phyloP scores from a whole-genome alignment of 164 flowering plant species.

The Nymphaea colorata region DNA sequence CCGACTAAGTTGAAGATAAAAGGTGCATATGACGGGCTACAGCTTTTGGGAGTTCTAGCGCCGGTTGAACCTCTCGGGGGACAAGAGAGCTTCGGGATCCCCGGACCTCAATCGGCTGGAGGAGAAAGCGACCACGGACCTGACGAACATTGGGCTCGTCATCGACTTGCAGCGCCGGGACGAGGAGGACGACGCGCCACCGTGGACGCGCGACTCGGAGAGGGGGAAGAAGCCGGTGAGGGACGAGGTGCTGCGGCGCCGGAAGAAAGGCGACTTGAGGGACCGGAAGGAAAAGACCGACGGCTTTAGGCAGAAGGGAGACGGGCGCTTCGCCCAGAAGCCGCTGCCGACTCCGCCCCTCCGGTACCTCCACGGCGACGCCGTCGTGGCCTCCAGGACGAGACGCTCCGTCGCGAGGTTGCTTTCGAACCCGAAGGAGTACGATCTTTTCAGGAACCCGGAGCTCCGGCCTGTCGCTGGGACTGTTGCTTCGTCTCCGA shows the following conservation, averaged over 20 bases:
- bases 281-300: constrained; percentile 79
- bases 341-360: constrained; percentile 9
- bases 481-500: neutral
- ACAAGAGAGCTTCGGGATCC: constrained; percentile 86
- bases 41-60: constrained; percentile 2
- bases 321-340: constrained; percentile 65
- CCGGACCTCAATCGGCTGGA: constrained; percentile 89
- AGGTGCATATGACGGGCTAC: too few species aligned
- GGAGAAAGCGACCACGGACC: constrained; percentile 34
- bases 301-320: constrained; percentile 62
- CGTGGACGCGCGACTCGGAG: constrained; percentile 52
- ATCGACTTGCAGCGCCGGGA: constrained; percentile 65
- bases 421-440: constrained; percentile 87
- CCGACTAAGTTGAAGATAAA: too few species aligned
- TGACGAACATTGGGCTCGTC: constrained; percentile 67
- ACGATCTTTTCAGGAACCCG: constrained; percentile 59
- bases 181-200: constrained; percentile 39
- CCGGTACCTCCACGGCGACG: constrained; percentile 80
- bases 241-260: constrained; percentile 26
- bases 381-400: constrained; percentile 48
- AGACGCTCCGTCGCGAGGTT: constrained; percentile 50
- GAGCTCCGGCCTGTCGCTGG: neutral
- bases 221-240: constrained; percentile 47
- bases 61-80: constrained; percentile 71
- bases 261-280: constrained; percentile 57